A percentile compares a stretch with the other conserved stretches of the same genome.
These are phyloP conservation scores for Phytophthora kernoviae DNA, from an alignment of 352 stramenopile genomes.

Conservation along the genomic window DNA sequence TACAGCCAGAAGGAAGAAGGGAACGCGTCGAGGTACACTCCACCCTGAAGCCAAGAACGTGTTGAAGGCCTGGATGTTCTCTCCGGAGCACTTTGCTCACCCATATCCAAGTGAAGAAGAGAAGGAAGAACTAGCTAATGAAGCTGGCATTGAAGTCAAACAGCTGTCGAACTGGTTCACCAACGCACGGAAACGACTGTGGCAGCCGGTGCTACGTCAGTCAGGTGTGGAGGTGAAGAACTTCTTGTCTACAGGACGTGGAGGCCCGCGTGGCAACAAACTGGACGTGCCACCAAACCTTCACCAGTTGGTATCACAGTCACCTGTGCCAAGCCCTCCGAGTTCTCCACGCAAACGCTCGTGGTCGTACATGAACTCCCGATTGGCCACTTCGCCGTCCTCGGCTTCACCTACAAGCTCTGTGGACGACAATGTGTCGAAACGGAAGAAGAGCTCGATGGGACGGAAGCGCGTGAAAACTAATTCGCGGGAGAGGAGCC, in stretches of 20 bases:
- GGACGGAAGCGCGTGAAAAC: slow-evolving; percentile 47
- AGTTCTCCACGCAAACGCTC: slow-evolving; percentile 62
- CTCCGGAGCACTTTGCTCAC: slow-evolving; percentile 86
- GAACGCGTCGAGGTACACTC: slow-evolving; percentile 78
- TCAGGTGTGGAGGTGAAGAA: slow-evolving; percentile 91
- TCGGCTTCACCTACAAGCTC: slow-evolving; percentile 6
- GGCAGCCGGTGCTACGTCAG: slow-evolving; percentile 85
- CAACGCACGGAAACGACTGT: slow-evolving; percentile 87
- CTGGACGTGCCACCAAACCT: slow-evolving; percentile 72
- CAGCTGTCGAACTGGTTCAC: slow-evolving; percentile 92
- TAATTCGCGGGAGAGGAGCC: slow-evolving; percentile 4
- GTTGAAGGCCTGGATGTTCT: slow-evolving; percentile 91
- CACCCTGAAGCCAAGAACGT: slow-evolving; percentile 88
- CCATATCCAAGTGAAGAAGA: slow-evolving; percentile 89
- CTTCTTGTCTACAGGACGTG: slow-evolving; percentile 83
- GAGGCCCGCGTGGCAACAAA: slow-evolving; percentile 79
- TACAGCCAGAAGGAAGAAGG: slow-evolving; percentile 68
- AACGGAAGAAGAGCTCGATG: slow-evolving; percentile 48
- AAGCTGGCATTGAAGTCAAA: slow-evolving; percentile 88
- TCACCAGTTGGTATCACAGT: slow-evolving; percentile 60
- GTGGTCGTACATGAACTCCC: slow-evolving; percentile 51
- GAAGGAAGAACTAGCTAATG: slow-evolving; percentile 80
- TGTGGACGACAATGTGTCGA: slow-evolving; percentile 16
- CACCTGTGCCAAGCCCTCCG: slow-evolving; percentile 35
- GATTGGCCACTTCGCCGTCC: slow-evolving; percentile 19